Conservation (phyloP, 148 eudicot species). For the Polygonum maritimum region DNA sequence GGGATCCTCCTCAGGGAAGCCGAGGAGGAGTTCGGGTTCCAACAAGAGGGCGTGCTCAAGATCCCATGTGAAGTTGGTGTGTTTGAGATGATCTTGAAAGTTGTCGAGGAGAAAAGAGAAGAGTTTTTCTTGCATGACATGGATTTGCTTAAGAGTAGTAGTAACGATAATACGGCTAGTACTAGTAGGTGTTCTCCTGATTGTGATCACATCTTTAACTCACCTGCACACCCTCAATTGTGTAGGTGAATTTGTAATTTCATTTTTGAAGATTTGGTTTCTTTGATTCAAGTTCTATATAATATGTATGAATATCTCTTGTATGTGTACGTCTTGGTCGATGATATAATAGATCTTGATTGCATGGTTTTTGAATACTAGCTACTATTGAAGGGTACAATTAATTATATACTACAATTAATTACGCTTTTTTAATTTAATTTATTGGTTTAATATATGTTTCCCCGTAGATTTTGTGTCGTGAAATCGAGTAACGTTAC, state of each 20-base stretch:
- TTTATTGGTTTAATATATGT: neutral
- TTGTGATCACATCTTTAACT: neutral
- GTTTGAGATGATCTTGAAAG: conserved; percentile 57
- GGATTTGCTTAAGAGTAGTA: neutral
- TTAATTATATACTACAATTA: neutral
- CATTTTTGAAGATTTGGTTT: neutral
- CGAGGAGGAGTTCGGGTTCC: conserved; percentile 92
- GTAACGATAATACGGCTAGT: neutral
- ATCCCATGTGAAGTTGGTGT: conserved; percentile 62
- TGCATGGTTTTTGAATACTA: neutral
- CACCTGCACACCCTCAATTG: conserved; percentile 1
- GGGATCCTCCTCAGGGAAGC: conserved; percentile 62
- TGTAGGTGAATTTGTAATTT: neutral
- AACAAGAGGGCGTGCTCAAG: conserved; percentile 75
- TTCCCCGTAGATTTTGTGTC: too few species aligned
- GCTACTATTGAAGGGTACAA: neutral
- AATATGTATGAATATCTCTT: neutral
- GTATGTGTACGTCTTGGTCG: neutral
- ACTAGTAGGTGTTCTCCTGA: conserved; percentile 6
- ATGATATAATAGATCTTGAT: neutral
- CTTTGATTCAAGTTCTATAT: too few species aligned
- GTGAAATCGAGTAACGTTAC: too few species aligned
- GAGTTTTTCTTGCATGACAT: conserved; percentile 19
- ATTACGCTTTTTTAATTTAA: neutral
- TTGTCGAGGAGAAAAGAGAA: conserved; percentile 48